Percentiles rank a stretch among this genome's conserved stretches.
Evolutionary conservation across 1,139 yeast species (phyloP).

Genomic region (Arxiozyma bovina): DNA sequence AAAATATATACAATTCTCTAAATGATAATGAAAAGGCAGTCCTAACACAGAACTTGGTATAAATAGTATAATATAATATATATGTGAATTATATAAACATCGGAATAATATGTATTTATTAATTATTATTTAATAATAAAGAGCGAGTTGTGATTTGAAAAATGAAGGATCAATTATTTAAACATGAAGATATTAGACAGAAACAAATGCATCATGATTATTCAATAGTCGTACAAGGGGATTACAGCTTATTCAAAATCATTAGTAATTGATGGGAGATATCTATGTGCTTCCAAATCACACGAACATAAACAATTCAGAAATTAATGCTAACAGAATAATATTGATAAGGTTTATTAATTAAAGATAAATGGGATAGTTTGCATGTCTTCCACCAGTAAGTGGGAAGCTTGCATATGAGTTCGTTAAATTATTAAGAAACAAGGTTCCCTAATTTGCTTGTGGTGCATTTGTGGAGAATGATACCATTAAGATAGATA

Average conservation of each 20-base stretch:
- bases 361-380: conserved; percentile 14
- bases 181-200: too few species aligned
- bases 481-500: conserved; percentile 53
- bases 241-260: too few species aligned
- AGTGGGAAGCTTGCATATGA: conserved; percentile 74
- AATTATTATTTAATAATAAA: too few species aligned
- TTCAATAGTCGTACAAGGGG: too few species aligned
- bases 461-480: conserved; percentile 96
- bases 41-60: conserved; percentile 30
- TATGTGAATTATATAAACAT: background rate
- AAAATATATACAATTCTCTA: conserved; percentile 43
- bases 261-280: too few species aligned
- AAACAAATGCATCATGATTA: too few species aligned
- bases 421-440: conserved; percentile 65
- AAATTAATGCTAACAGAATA: too few species aligned
- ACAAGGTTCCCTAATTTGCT: conserved; percentile 90
- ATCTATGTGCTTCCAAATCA: too few species aligned
- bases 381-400: conserved; percentile 55
- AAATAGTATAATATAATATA: background rate
- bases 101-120: too few species aligned
- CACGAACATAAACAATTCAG: too few species aligned
- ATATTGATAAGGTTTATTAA: too few species aligned
- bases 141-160: background rate
- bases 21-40: conserved; percentile 49
- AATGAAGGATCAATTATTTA: too few species aligned